Percentiles rank a stretch among this genome's conserved stretches.
phyloP scores from a whole-genome alignment of 2,329 filamentous ascomycete genomes.

The Xylaria digitata region DNA sequence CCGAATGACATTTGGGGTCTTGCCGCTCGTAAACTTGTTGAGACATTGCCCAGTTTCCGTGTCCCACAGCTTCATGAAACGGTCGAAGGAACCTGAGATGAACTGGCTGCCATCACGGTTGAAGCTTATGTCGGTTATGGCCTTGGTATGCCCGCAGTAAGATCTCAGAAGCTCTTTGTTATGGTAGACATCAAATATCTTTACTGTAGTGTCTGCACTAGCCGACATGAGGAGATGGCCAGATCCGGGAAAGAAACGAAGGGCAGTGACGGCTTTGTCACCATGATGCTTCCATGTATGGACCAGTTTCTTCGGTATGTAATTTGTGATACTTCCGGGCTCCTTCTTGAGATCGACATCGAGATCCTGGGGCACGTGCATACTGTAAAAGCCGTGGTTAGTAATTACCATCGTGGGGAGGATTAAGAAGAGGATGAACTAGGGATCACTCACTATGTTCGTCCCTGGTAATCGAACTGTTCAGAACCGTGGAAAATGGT shows the following conservation, averaged over 20 bases:
- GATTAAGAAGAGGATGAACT: not conserved
- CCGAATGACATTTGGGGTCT: conserved; percentile 92
- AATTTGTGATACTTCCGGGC: conserved; percentile 83
- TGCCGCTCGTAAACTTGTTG: conserved; percentile 89
- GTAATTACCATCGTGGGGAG: not conserved
- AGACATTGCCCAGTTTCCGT: conserved; percentile 93
- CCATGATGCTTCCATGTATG: conserved; percentile 88
- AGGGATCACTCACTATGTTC: conserved; percentile 73
- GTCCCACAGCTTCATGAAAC: conserved; percentile 98
- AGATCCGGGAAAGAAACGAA: conserved; percentile 89
- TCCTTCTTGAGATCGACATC: conserved; percentile 88
- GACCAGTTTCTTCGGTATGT: conserved; percentile 91
- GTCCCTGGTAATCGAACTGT: conserved; percentile 91
- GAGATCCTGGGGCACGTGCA: conserved; percentile 95
- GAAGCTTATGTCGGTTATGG: conserved; percentile 90
- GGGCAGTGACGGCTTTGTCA: conserved; percentile 84
- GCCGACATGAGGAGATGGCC: conserved; percentile 90
- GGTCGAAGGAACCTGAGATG: conserved; percentile 90
- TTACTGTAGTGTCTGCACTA: conserved; percentile 90
- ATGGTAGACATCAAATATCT: conserved; percentile 96
- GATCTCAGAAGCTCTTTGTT: conserved; percentile 87
- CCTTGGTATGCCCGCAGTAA: conserved; percentile 91
- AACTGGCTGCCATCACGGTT: conserved; percentile 85
- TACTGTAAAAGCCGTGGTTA: conserved; percentile 53
- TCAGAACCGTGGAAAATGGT: conserved; percentile 86